A percentile compares a stretch with the other conserved stretches of the same genome.
Evolutionary conservation across 208 protist genomes (phyloP).

Genomic region (Kentomonas sorsogonicus): DNA sequence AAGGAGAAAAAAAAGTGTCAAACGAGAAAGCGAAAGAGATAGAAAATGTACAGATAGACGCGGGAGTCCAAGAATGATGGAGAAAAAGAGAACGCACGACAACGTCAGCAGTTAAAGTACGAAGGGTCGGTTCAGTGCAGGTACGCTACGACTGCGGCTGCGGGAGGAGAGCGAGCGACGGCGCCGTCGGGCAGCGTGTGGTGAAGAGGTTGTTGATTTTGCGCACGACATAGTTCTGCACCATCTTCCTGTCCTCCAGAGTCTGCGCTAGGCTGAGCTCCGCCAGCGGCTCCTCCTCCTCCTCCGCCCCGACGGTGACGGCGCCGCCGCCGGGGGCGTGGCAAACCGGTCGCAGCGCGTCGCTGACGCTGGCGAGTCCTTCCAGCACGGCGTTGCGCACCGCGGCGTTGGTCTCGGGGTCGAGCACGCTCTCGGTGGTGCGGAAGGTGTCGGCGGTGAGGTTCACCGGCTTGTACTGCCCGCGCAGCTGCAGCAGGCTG

Average conservation of each 20-base stretch:
- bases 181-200: conserved; percentile 42
- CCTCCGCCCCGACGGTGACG: too few species aligned
- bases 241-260: conserved; percentile 33
- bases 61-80: too few species aligned
- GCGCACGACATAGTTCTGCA: conserved; percentile 57
- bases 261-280: too few species aligned
- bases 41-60: too few species aligned
- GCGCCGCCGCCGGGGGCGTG: conserved; percentile 1
- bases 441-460: conserved; percentile 21
- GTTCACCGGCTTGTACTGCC: conserved; percentile 29
- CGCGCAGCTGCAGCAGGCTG: conserved; percentile 60
- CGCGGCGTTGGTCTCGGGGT: conserved; percentile 58
- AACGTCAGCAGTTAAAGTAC: too few species aligned
- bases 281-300: too few species aligned
- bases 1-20: too few species aligned
- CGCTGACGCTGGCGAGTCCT: conserved; percentile 40
- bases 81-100: too few species aligned
- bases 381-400: conserved; percentile 49
- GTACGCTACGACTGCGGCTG: too few species aligned
- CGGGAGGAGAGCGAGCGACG: conserved; percentile 26
- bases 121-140: too few species aligned
- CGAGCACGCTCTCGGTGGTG: conserved; percentile 43
- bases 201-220: conserved; percentile 61
- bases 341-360: conserved; percentile 15
- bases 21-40: too few species aligned